Base-by-base conservation (phyloP, 2,329 filamentous ascomycete species). In the Nemania sp. region DNA sequence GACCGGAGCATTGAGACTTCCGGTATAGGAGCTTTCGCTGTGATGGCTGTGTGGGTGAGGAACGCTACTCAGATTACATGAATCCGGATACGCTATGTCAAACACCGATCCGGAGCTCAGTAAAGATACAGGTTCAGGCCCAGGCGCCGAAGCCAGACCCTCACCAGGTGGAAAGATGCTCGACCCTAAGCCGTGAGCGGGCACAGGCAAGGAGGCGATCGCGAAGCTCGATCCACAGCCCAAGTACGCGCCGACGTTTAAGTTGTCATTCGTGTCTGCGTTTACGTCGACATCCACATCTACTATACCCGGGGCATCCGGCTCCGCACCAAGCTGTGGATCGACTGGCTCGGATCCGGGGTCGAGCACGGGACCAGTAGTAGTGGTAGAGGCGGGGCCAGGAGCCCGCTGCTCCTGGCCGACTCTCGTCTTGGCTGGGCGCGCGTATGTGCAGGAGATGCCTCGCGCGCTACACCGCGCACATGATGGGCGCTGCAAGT, bases 401-500 rank as follows among this genome's bases (percentile, higher is more conserved):
- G 34, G 12, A 11, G 17, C 3, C 9, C 8, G 3, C 14, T 22
- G 20, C 39, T 41, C 45, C 17, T 22, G 24, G 11, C 26, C 11
- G 17, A 8, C 34, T 14, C 15, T 14, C n/a, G 46, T 30, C 26
- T 43, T 50, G 5, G 33, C 26, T 19, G 41, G 53, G 9, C 51
- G 54, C 28, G 48, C n/a, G 47, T 68, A 69, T 11, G 45, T 47
- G 34, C 66, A 69, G 1, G 49, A 8, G 12, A 52, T 37, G 15
- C 49, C 53, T 20, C 64, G 60, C 12, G 42, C 23, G n/a, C 33
- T 33, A 44, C 66, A 69, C 2, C 66, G 61, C 36, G 61, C 57
- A 44, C 67, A 68, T 14, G 24, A 33, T 5, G 66, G 66, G 12
- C 61, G 53, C 20, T 55, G 49, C 22, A 66, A 33, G 41, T 66